Conservation (phyloP, 2,329 filamentous ascomycete genomes). For the Bipolaris oryzae region DNA sequence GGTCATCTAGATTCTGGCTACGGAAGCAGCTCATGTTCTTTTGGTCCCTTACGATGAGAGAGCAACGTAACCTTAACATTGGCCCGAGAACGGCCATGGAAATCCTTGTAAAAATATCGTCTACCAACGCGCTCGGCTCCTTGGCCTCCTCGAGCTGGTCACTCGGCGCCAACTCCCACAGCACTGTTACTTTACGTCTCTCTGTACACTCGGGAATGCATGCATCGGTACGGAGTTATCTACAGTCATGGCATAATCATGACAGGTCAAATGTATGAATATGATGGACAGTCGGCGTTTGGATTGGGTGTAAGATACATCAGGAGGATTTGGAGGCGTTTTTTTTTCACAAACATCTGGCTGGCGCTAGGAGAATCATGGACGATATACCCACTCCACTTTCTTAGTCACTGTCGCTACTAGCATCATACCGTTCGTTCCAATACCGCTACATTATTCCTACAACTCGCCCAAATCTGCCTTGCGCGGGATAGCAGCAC, state of each 20-base stretch:
- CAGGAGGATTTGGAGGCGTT: constrained; percentile 19
- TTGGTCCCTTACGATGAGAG: constrained; percentile 21
- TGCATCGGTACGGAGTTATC: constrained; percentile 40
- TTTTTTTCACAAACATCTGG: constrained; percentile 18
- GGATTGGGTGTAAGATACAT: constrained; percentile 28
- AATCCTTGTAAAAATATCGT: background rate
- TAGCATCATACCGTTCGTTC: constrained; percentile 5
- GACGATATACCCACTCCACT: background rate
- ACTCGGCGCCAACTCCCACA: constrained; percentile 22
- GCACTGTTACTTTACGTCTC: constrained; percentile 14
- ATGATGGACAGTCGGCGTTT: constrained; percentile 5
- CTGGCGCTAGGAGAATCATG: constrained; percentile 20
- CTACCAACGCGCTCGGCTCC: background rate
- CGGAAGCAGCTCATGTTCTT: constrained; percentile 32
- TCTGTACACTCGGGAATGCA: constrained; percentile 14
- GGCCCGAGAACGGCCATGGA: background rate
- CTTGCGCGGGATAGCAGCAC: constrained; percentile 15
- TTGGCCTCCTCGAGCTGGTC: constrained; percentile 33
- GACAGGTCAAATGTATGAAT: constrained; percentile 21
- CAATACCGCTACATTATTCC: constrained; percentile 18
- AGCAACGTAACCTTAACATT: background rate
- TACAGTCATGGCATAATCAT: constrained; percentile 8
- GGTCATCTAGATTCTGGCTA: constrained; percentile 41
- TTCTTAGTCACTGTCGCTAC: background rate
- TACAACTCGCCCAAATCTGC: constrained; percentile 22